These are phyloP conservation scores for Capsaspora owczarzaki DNA, from an alignment of 78 protist genomes.

Conservation along the genomic window DNA sequence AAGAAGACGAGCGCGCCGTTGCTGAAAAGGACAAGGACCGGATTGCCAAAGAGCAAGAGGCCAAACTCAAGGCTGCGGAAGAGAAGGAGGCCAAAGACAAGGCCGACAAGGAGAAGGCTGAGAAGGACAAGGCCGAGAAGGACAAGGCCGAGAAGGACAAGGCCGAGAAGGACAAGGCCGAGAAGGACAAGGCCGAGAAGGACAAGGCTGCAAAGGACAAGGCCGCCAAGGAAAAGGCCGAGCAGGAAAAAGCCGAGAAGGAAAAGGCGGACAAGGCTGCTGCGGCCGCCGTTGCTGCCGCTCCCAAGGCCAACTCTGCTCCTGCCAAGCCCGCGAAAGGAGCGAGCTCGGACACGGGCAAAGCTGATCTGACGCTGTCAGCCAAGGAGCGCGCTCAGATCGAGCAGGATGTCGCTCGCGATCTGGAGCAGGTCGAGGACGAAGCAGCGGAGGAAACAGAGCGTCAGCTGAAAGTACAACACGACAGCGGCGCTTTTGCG, in stretches of 20 bases:
- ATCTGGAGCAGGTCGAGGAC: no score
- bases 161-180: neutral
- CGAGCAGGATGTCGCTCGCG: no score
- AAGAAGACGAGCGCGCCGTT: neutral
- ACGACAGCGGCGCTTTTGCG: no score
- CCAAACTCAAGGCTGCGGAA: neutral
- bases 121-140: neutral
- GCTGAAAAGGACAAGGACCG: neutral
- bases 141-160: neutral
- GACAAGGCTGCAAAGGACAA: neutral
- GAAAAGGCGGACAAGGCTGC: neutral
- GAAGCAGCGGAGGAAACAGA: no score
- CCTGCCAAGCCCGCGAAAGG: no score
- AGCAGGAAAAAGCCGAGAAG: no score
- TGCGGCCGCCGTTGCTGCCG: neutral
- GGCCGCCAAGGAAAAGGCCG: neutral
- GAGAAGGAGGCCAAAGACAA: neutral
- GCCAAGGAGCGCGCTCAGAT: no score
- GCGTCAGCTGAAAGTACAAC: no score
- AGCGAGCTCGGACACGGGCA: no score
- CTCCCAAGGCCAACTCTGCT: neutral
- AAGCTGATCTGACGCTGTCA: no score
- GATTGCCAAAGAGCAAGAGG: neutral
- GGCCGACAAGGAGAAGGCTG: neutral
- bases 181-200: neutral